Percentiles rank a stretch among this genome's conserved stretches.
phyloP scores from a whole-genome alignment of 2,329 filamentous ascomycete genomes.

The Gaeumannomyces sp. region DNA sequence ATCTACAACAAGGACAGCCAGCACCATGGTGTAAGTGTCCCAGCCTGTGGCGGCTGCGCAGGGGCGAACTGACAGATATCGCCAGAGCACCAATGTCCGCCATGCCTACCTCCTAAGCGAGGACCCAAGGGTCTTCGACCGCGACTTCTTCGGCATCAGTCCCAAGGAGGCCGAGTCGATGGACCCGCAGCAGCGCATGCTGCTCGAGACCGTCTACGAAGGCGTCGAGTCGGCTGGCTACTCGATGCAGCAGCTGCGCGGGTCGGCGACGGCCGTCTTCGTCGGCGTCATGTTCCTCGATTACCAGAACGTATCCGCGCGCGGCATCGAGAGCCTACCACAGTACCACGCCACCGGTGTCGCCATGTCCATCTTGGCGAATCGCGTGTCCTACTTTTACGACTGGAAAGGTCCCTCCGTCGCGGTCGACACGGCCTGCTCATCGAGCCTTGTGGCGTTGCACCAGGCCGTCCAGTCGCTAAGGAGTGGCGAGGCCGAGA shows the following conservation, averaged over 20 bases:
- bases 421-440: slow-evolving; percentile 40
- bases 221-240: slow-evolving; percentile 24
- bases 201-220: slow-evolving; percentile 35
- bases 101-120: slow-evolving; percentile 5
- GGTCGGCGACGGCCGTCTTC: slow-evolving; percentile 24
- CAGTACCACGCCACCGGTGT: slow-evolving; percentile 17
- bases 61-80: too few species aligned
- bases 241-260: slow-evolving; percentile 15
- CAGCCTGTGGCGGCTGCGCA: too few species aligned
- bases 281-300: slow-evolving; percentile 17
- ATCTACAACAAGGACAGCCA: slow-evolving; percentile 12
- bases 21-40: slow-evolving; percentile 12
- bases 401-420: slow-evolving; percentile 33
- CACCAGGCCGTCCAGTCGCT: slow-evolving; percentile 31
- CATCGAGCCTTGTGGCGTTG: slow-evolving; percentile 31
- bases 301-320: slow-evolving; percentile 19
- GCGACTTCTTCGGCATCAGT: slow-evolving; percentile 63
- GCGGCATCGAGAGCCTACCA: slow-evolving; percentile 14
- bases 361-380: slow-evolving; percentile 22
- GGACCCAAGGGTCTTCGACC: slow-evolving; percentile 41
- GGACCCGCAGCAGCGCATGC: slow-evolving; percentile 33
- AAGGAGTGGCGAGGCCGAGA: slow-evolving; percentile 22
- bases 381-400: slow-evolving; percentile 34
- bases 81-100: slow-evolving; percentile 15
- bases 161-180: slow-evolving; percentile 38